Evolutionary conservation across 176 grass and related monocot genomes (phyloP).

Genomic region (Eleusine coracana): DNA sequence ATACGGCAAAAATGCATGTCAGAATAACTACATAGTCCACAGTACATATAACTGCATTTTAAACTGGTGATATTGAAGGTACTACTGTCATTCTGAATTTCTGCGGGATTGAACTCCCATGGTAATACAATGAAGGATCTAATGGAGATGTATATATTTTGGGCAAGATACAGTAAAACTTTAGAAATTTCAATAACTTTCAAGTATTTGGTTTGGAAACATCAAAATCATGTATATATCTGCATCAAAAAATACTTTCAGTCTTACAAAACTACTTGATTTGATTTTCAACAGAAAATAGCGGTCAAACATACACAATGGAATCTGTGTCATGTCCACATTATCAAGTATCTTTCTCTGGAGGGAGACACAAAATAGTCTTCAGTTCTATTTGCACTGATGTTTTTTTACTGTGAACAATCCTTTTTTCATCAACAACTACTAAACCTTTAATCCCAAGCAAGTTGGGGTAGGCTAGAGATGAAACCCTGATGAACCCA

Average conservation of each 20-base stretch:
- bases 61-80: too few relatives aligned
- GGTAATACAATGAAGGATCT: background rate
- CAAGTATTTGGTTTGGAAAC: background rate
- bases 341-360: background rate
- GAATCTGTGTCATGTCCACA: background rate
- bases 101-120: background rate
- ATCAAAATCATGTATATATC: background rate
- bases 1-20: background rate
- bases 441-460: too few relatives aligned
- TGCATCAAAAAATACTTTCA: too few relatives aligned
- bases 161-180: background rate
- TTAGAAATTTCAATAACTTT: background rate
- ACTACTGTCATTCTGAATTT: background rate
- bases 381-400: background rate
- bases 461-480: too few relatives aligned
- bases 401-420: background rate
- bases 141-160: background rate
- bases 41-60: background rate
- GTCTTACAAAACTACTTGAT: background rate
- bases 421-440: too few relatives aligned
- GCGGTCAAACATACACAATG: background rate
- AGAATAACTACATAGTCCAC: background rate
- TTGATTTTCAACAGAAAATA: background rate
- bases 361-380: background rate
- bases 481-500: too few relatives aligned